Evolutionary conservation across 1,284 basidiomycete genomes (phyloP).

Genomic region (Puccinia coronata): DNA sequence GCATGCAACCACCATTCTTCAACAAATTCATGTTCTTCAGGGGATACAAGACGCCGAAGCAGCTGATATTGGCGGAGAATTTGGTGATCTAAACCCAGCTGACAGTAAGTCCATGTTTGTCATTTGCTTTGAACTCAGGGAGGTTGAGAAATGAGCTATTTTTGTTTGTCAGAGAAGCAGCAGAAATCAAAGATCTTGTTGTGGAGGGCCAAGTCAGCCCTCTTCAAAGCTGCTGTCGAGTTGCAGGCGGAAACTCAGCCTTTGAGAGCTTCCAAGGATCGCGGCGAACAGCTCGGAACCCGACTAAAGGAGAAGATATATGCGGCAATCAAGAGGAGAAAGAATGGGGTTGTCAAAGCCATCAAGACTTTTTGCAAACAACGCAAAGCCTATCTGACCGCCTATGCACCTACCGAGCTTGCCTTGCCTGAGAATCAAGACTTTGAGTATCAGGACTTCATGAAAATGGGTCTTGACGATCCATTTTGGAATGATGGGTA

Average conservation of each 20-base stretch:
- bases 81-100: too few species aligned
- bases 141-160: neutral
- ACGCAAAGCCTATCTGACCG: neutral
- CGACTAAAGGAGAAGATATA: neutral
- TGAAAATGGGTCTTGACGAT: neutral
- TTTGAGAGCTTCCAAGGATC: neutral
- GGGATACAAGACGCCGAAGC: too few species aligned
- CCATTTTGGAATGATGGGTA: conserved; percentile 22
- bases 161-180: neutral
- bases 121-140: too few species aligned
- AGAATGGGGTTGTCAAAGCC: neutral
- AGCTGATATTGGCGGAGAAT: too few species aligned
- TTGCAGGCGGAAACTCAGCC: neutral
- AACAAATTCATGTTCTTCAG: too few species aligned
- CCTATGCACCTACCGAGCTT: neutral
- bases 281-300: neutral
- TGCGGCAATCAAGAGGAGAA: neutral
- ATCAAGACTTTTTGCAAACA: neutral
- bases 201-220: neutral
- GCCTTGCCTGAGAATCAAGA: neutral
- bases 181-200: neutral
- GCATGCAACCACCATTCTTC: too few species aligned
- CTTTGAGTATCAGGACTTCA: neutral
- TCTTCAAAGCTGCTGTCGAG: neutral
- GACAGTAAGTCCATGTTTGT: too few species aligned